These are phyloP conservation scores for Lipomyces yarrowii DNA, from an alignment of 1,139 yeast species.

Conservation along the genomic window DNA sequence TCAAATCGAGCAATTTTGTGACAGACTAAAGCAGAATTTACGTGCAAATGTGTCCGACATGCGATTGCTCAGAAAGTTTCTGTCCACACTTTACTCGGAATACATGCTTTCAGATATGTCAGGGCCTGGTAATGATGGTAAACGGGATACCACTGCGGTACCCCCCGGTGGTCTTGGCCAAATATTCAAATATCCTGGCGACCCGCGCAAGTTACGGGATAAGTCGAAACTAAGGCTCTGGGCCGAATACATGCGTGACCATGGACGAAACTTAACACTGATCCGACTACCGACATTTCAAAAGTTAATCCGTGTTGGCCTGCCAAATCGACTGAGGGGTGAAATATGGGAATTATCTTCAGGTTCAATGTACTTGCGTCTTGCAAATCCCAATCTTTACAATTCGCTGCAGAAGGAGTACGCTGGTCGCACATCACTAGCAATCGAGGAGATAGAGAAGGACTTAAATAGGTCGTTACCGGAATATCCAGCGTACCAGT, in stretches of 20 bases:
- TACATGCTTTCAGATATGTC: conserved; percentile 47
- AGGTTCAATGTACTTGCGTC: conserved; percentile 80
- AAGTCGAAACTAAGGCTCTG: conserved; percentile 86
- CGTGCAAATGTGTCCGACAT: conserved; percentile 66
- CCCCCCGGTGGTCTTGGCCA: conserved; percentile 89
- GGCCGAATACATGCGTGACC: conserved; percentile 83
- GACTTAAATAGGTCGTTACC: conserved; percentile 93
- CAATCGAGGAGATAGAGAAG: conserved; percentile 95
- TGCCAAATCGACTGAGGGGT: conserved; percentile 90
- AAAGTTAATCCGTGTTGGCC: conserved; percentile 82
- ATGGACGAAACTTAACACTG: conserved; percentile 82
- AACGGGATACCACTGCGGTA: conserved; percentile 1
- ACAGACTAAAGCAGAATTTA: conserved; percentile 61
- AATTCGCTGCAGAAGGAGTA: conserved; percentile 59
- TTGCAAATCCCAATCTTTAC: conserved; percentile 65
- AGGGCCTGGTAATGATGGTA: conserved; percentile 25
- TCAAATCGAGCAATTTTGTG: conserved; percentile 80
- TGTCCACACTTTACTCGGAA: conserved; percentile 80
- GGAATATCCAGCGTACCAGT: conserved; percentile 92
- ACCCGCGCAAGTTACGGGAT: conserved; percentile 73
- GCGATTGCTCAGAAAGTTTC: conserved; percentile 61
- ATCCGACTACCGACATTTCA: conserved; percentile 76
- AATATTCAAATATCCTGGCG: conserved; percentile 85
- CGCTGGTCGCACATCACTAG: conserved; percentile 67
- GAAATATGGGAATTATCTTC: conserved; percentile 94